A percentile compares a stretch with the other conserved stretches of the same genome.
phyloP scores from a whole-genome alignment of 305 asterid genomes.

The Fraxinus paxiana region DNA sequence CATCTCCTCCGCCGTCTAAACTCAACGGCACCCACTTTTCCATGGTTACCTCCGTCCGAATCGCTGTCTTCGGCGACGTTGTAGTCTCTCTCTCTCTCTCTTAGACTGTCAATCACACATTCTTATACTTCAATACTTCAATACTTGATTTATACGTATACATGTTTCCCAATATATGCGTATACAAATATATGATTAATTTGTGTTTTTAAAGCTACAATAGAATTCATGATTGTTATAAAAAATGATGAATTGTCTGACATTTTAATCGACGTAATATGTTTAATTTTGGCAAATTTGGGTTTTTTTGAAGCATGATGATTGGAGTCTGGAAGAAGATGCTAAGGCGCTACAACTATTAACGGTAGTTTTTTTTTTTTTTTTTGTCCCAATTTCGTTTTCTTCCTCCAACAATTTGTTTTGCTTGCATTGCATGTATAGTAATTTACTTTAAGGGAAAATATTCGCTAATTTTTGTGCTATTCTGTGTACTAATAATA shows the following conservation, averaged over 20 bases:
- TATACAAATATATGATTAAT: neutral
- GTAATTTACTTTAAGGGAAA: neutral
- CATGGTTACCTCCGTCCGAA: slow-evolving; percentile 55
- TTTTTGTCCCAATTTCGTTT: neutral
- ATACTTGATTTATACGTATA: neutral
- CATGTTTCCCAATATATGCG: neutral
- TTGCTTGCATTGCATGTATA: neutral
- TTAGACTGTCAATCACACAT: neutral
- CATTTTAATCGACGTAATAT: neutral
- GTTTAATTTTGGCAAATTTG: slow-evolving; percentile 3
- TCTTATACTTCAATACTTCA: neutral
- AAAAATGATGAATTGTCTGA: neutral
- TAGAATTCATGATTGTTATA: neutral
- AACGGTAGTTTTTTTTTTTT: slow-evolving; percentile 38
- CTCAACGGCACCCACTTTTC: slow-evolving; percentile 24
- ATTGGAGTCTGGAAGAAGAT: slow-evolving; percentile 83
- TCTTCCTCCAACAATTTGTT: neutral
- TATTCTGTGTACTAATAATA: neutral
- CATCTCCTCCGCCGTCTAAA: slow-evolving; percentile 25
- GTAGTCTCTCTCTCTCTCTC: slow-evolving; percentile 31
- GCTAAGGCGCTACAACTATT: slow-evolving; percentile 67
- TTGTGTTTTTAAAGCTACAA: neutral
- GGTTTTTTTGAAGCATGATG: slow-evolving; percentile 57
- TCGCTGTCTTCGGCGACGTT: slow-evolving; percentile 74
- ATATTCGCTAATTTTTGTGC: neutral